Base-by-base conservation (phyloP, 345 rosid species). In the Salix exigua region DNA sequence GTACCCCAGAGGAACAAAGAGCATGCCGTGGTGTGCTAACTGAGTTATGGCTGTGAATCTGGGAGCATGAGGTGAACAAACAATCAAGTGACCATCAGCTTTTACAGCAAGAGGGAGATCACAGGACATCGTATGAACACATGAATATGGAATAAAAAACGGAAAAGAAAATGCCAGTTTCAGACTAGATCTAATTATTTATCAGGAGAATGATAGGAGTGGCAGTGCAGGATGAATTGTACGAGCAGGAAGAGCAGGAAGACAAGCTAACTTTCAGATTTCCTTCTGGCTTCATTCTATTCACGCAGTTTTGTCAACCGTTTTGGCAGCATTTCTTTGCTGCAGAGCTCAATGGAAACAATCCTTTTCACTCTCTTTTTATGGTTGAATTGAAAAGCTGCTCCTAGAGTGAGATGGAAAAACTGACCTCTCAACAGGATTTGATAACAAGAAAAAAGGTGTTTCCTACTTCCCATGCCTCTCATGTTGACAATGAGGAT, bases 11-110 rank as follows among this genome's bases (percentile, higher is more conserved):
- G 99, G 99, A 58, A 95, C 96, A 85, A 84, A 93, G 69, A 95
- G 79, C 96, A 93, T 93, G 5, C 98, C 98, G 18, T 96, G 98
- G 73, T 96, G 94, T 21, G 97, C 90, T 79, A 96, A 77, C 75
- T 89, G 94, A 35, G 99, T 96, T 77, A 93, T 74, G 12, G 96
- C 94, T 9, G 99, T 96, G 78, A 89, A 82, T 74, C 98, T 96
- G 86, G 84, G 81, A 28, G 31, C 21, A 46, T 63, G 16, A 51
- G 66, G 58, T n/a, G 10, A 38, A 14, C 4, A 18, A 68, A 3
- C 38, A n/a, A 19, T 18, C 23, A 69, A 16, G 35, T 28, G 53
- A 13, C 28, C 17, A 9, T 5, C 9, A 65, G 30, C 65, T 50
- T 66, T 38, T 31, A 11, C 18, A 30, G 55, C 23, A 61, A 25